Base-by-base conservation (phyloP, 2,329 filamentous ascomycete species). In the Diaporthe sp. region DNA sequence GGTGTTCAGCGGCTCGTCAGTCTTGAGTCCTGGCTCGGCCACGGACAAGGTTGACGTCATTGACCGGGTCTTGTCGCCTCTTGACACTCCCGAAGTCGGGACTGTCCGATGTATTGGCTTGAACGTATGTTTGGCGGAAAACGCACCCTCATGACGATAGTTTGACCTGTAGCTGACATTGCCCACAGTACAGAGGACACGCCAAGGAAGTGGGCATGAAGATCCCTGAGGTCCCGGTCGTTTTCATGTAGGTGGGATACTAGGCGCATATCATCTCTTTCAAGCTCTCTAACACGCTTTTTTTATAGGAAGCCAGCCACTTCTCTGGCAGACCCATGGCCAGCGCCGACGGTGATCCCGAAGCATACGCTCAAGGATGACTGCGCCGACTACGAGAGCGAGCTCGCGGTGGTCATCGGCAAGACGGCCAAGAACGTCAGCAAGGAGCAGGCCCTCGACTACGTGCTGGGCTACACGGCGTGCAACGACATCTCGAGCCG, bases 401-500 rank as follows among this genome's bases (percentile, higher is more conserved):
- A 92, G 82, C 85, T 92, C 70, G 89, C 87, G 17, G 86, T 91
- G 42, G 85, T 92, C 17, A 87, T 92, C 58, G 88, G 88, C 44
- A 85, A 84, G 78, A 81, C 84, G 17, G 84, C 85, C 37, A 88
- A 89, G 78, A 90, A 92, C 77, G 89, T 92, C 13, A 83, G 86
- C 61, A 89, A 91, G 78, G 85, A 84, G 0, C 87, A 92, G 39
- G 90, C 90, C 7, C 80, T 90, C 70, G 86, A 88, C 77, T 91
- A 92, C 79, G 86, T 93, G 6, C 87, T 93, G 2, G 91, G 92
- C 39, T 93, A 93, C 80, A 79, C 78, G 25, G 81, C 81, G 12
- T 77, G 88, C 79, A 93, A 93, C 82, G 91, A 93, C 79, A 88
- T 93, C 9, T 92, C 90, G 2, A 90, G 88, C 76, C 88, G 91